Conservation (phyloP, 73 alveolate genomes). For the Effrenium voratum region DNA sequence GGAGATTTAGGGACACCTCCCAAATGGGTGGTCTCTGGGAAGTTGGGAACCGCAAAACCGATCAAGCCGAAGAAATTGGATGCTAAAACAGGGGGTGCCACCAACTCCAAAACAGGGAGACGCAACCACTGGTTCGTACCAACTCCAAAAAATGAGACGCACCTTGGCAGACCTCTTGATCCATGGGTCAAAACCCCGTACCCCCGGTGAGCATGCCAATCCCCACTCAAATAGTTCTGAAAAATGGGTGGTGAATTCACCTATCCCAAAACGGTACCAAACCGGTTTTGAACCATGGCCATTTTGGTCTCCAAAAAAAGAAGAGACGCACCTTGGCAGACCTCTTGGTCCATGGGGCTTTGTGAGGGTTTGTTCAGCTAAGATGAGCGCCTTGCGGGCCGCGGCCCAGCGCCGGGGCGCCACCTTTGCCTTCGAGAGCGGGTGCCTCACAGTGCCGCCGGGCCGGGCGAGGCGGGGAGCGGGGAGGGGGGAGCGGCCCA, state of each 20-base stretch:
- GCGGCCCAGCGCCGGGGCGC: constrained; percentile 28
- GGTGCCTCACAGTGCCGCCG: background rate
- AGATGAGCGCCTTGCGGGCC: constrained; percentile 47
- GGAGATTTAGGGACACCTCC: background rate
- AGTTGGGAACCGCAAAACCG: too few relatives aligned
- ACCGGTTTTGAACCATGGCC: background rate
- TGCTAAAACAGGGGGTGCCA: too few relatives aligned
- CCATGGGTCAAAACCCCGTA: too few relatives aligned
- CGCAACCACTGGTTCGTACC: too few relatives aligned
- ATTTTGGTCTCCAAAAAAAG: background rate
- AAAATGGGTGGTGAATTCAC: background rate
- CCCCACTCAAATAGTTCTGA: background rate
- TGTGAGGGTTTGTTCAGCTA: background rate
- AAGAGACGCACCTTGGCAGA: background rate
- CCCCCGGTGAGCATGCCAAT: background rate
- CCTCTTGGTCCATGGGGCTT: background rate
- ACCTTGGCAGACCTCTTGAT: background rate
- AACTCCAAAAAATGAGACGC: background rate
- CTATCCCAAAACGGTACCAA: background rate
- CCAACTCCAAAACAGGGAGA: too few relatives aligned
- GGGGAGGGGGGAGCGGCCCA: background rate
- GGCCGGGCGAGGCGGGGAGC: background rate
- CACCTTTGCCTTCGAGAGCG: background rate
- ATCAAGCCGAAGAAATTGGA: too few relatives aligned
- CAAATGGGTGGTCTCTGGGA: background rate